These are phyloP conservation scores for Crithidia sp. DNA, from an alignment of 208 protist species.

Conservation along the genomic window DNA sequence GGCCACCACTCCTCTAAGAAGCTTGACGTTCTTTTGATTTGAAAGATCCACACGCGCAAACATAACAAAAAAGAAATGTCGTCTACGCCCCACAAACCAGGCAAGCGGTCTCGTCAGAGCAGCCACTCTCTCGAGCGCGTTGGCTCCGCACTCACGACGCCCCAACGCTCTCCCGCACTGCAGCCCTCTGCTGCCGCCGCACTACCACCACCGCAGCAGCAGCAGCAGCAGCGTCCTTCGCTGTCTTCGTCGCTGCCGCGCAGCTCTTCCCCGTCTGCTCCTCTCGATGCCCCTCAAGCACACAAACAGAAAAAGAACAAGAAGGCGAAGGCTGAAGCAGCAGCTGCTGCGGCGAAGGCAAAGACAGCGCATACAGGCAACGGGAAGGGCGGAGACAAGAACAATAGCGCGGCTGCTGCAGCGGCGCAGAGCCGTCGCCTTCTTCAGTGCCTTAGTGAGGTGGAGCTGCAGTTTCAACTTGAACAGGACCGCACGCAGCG, in stretches of 20 bases:
- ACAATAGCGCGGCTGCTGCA: background rate
- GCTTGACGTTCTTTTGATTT: background rate
- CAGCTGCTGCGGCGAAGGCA: background rate
- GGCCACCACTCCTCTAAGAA: background rate
- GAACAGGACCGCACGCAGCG: slow-evolving; percentile 40
- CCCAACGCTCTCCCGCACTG: slow-evolving; percentile 12
- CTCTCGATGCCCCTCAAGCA: too few relatives aligned
- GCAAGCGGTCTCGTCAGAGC: slow-evolving; percentile 5
- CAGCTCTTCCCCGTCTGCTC: background rate
- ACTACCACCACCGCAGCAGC: background rate
- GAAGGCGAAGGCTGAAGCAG: background rate
- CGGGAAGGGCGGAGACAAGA: too few relatives aligned
- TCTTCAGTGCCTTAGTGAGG: slow-evolving; percentile 32
- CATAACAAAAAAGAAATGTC: background rate
- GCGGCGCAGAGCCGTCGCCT: background rate
- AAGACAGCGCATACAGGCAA: too few relatives aligned
- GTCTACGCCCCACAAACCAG: background rate
- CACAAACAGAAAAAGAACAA: background rate
- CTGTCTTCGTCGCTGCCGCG: background rate
- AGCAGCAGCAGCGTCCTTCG: background rate
- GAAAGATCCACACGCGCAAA: background rate
- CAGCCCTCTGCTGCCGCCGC: background rate
- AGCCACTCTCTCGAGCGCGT: slow-evolving; percentile 10
- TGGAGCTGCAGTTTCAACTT: slow-evolving; percentile 74
- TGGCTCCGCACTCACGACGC: background rate